Base-by-base conservation (phyloP, 441 rosid genomes). In the Codiaeum variegatum region DNA sequence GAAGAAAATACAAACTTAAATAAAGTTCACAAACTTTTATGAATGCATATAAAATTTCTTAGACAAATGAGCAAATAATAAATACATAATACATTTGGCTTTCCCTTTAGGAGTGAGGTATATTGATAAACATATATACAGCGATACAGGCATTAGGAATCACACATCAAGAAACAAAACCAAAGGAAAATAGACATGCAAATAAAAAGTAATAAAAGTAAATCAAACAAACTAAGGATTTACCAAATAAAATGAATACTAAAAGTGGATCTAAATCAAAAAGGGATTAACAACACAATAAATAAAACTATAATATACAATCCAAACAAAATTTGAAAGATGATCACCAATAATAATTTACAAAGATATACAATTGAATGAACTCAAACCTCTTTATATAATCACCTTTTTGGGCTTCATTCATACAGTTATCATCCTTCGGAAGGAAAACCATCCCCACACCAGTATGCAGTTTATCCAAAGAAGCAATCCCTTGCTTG, bases 381-480 rank as follows among this genome's bases (percentile, higher is more conserved):
- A 2, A 63, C 61, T 26, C 32, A 77, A 66, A 68, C 58, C 40
- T 38, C 55, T 59, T 28, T n/a, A 52, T 62, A 68, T 29, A 72
- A 61, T 81, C 82, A 95, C 99, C 99, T 90, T 85, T 80, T 79
- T 93, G 90, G 75, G 98, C 97, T 83, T 89, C 88, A 70, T 80
- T 82, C 84, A 83, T 71, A 31, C 80, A 88, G 60, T 79, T 84
- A 10, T 82, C 88, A n/a, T 91, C 90, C 84, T 79, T 78, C 28
- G 98, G 99, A 69, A 95, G 85, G 78, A 96, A 96, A 81, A 96
- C 80, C 98, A 96, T 93, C 59, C 99, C 99, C 66, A 96, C 98
- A 82, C 95, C 99, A 54, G 98, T 89, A 79, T 88, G 99, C 59
- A 80, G 77, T 86, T 88, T 87, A 75, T 96, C 98, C 65, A 93